A percentile compares a stretch with the other conserved stretches of the same genome.
phyloP scores from a whole-genome alignment of 225 moss, liverwort and hornwort species.

The Pseudisothecium myosuroides region DNA sequence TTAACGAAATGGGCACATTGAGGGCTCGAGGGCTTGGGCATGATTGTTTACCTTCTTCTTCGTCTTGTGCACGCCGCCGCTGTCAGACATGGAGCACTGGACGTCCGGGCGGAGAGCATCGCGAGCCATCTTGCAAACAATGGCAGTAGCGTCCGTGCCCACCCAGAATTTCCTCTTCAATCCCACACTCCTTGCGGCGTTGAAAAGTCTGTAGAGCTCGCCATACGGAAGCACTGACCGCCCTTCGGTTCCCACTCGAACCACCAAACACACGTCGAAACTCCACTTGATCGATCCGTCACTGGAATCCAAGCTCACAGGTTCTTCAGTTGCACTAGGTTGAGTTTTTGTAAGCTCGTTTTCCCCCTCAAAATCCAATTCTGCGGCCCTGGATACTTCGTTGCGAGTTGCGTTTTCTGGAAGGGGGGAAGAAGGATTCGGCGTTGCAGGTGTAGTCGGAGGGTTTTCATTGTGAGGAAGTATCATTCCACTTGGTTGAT shows the following conservation, averaged over 20 bases:
- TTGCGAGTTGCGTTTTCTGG: neutral
- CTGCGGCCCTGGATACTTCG: neutral
- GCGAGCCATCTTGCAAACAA: slow-evolving; percentile 34
- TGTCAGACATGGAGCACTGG: neutral
- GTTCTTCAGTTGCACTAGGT: neutral
- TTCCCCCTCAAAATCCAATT: neutral
- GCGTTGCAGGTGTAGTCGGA: neutral
- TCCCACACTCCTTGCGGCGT: neutral
- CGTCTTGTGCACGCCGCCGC: neutral
- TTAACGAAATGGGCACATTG: neutral
- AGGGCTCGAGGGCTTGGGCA: neutral
- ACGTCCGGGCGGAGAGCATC: slow-evolving; percentile 9
- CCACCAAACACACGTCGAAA: slow-evolving; percentile 22
- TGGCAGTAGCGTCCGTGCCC: neutral
- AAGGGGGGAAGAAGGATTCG: neutral
- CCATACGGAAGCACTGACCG: neutral
- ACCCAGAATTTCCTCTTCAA: neutral
- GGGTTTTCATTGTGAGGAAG: neutral
- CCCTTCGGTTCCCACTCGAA: neutral
- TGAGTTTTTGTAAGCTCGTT: neutral
- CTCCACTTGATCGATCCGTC: neutral
- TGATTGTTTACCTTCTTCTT: neutral
- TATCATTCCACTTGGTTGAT: neutral
- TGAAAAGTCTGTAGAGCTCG: slow-evolving; percentile 34
- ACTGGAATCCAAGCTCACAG: neutral